phyloP scores from a whole-genome alignment of 2,329 filamentous ascomycete species.

The Curvularia spicifera region DNA sequence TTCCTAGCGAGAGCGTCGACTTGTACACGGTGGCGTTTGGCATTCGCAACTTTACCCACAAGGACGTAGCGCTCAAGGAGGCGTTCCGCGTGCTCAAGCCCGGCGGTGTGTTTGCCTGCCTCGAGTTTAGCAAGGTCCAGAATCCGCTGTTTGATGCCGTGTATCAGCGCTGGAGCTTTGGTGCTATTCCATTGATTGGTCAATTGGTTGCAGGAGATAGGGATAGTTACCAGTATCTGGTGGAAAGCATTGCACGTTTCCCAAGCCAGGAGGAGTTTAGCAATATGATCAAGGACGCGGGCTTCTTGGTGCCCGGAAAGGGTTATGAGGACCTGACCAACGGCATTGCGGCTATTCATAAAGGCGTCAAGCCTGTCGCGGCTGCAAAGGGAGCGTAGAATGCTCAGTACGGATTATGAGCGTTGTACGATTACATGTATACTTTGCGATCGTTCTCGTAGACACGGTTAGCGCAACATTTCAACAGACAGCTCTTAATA shows the following conservation, averaged over 20 bases:
- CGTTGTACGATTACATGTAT: slow-evolving; percentile 3
- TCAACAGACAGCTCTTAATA: not conserved
- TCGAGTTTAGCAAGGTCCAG: slow-evolving; percentile 90
- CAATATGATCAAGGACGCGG: slow-evolving; percentile 80
- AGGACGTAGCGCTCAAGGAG: slow-evolving; percentile 79
- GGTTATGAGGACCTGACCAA: slow-evolving; percentile 87
- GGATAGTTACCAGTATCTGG: slow-evolving; percentile 97
- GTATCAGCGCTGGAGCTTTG: slow-evolving; percentile 96
- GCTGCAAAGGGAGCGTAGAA: not conserved
- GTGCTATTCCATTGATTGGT: slow-evolving; percentile 91
- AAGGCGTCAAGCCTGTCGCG: slow-evolving; percentile 79
- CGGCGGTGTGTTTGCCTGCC: slow-evolving; percentile 92
- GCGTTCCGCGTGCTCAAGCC: slow-evolving; percentile 90
- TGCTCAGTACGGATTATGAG: not conserved
- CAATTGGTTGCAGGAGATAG: slow-evolving; percentile 93
- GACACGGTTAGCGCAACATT: not conserved
- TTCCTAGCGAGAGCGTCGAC: slow-evolving; percentile 78
- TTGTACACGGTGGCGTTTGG: slow-evolving; percentile 98
- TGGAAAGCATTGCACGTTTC: slow-evolving; percentile 96
- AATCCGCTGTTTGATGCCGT: slow-evolving; percentile 79
- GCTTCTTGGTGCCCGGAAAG: slow-evolving; percentile 78
- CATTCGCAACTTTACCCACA: slow-evolving; percentile 96
- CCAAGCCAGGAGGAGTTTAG: slow-evolving; percentile 85
- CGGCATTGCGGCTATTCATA: slow-evolving; percentile 94
- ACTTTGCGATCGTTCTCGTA: not conserved